phyloP scores from a whole-genome alignment of 2,329 filamentous ascomycete genomes.

The Pyricularia sp. region DNA sequence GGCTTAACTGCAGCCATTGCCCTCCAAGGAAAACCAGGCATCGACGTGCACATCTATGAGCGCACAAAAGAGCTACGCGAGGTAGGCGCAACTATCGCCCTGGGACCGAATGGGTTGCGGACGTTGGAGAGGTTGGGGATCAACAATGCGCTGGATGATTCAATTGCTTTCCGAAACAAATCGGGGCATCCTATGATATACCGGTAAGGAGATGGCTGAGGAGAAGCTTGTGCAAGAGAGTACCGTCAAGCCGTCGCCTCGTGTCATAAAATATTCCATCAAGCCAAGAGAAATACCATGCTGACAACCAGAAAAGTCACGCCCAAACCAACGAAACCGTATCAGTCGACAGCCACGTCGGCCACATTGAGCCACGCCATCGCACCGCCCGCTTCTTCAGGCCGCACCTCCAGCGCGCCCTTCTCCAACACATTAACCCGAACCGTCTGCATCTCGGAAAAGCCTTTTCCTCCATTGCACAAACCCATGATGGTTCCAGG shows the following conservation, averaged over 20 bases:
- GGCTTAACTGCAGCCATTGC: slow-evolving; percentile 26
- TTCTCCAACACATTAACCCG: slow-evolving; percentile 32
- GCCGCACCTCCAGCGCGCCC: slow-evolving; percentile 37
- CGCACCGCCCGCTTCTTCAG: slow-evolving; percentile 35
- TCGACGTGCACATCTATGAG: slow-evolving; percentile 34
- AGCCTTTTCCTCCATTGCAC: slow-evolving; percentile 24
- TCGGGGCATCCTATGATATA: slow-evolving; percentile 35
- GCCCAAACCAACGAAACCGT: slow-evolving; percentile 33
- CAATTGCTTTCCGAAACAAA: slow-evolving; percentile 28
- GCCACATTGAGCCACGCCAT: slow-evolving; percentile 25
- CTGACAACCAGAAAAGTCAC: slow-evolving; percentile 18
- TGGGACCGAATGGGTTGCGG: slow-evolving; percentile 43
- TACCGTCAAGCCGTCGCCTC: neutral
- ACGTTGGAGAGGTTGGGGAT: slow-evolving; percentile 41
- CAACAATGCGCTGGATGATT: slow-evolving; percentile 30
- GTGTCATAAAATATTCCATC: too few species aligned
- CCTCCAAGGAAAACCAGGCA: slow-evolving; percentile 9
- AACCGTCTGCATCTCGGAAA: slow-evolving; percentile 33
- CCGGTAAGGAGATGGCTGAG: slow-evolving; percentile 17
- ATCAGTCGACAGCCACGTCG: slow-evolving; percentile 29
- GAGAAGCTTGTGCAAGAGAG: neutral
- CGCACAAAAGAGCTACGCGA: slow-evolving; percentile 34
- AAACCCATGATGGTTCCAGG: slow-evolving; percentile 16
- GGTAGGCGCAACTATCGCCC: slow-evolving; percentile 36
- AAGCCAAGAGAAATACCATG: too few species aligned